A percentile compares a stretch with the other conserved stretches of the same genome.
phyloP scores from a whole-genome alignment of 148 eudicot genomes.

The Fagopyrum tataricum region DNA sequence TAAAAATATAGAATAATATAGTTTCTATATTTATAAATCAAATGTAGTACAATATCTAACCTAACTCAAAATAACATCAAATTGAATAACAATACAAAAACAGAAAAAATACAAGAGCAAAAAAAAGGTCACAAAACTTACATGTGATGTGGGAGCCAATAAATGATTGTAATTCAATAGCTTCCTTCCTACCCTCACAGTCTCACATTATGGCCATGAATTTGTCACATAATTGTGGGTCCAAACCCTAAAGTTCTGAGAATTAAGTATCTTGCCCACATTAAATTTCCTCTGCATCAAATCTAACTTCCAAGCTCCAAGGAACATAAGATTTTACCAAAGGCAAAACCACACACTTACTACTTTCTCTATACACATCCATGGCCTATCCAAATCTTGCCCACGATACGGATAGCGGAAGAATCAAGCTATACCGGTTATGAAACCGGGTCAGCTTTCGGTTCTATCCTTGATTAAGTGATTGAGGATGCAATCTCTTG shows the following conservation, averaged over 20 bases:
- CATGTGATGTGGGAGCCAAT: neutral
- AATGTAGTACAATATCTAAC: neutral
- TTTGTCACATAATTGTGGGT: conserved; percentile 10
- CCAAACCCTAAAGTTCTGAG: neutral
- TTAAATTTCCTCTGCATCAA: neutral
- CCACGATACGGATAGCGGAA: neutral
- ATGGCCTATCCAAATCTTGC: neutral
- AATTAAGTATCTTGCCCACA: neutral
- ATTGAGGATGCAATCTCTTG: conserved; percentile 40
- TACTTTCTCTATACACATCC: too few relatives aligned
- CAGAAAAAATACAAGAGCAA: neutral
- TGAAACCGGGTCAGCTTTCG: neutral
- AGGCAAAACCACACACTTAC: too few relatives aligned
- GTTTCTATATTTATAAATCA: conserved; percentile 3
- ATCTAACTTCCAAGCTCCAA: neutral
- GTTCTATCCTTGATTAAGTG: neutral
- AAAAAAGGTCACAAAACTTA: conserved; percentile 4
- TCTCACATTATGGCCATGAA: neutral
- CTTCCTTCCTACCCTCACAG: neutral
- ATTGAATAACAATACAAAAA: neutral
- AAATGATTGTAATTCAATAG: conserved; percentile 4
- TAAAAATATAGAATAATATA: neutral
- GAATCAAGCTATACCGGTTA: neutral
- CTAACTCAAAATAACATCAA: neutral
- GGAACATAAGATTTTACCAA: neutral